Evolutionary conservation across 306 rosid genomes (phyloP), one percentile per base, ranked within the genome.

Genomic region (Medicago ruthenica): DNA sequence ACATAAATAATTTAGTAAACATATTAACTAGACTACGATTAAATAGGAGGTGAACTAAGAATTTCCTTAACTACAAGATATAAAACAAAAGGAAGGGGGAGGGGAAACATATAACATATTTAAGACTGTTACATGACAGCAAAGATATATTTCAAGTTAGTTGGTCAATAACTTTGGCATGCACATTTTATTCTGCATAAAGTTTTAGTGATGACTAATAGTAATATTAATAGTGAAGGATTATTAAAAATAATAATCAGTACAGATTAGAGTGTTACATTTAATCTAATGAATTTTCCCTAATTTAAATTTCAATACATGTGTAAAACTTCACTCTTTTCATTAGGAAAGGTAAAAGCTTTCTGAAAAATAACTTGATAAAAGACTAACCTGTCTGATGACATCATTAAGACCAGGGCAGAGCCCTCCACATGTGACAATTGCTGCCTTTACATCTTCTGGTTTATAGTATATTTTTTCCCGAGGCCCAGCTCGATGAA

Each of bases 331-430:
- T 79, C 45, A 59, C 17, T 50, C 22, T 67, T 59, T 51, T 62
- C 31, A 66, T n/a, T 48, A 42, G 15, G 60, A 58, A 66, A 67
- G 36, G 17, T n/a, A 3, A 50, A 61, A 73, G 57, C 22, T 24
- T 73, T 67, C 2, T 39, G 41, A 36, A 75, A 77, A 54, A 39
- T 36, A 81, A 50, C 21, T 16, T 70, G 15, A 85, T 61, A 20
- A 67, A 21, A 79, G 72, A 74, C 86, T 80, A 64, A 96, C 99
- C 91, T 96, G 99, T 88, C 99, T 87, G 75, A 96, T 96, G 71
- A 96, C 99, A 70, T 96, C 99, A 77, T 96, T 96, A 51, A 96
- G 98, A 83, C 99, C 99, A 80, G 99, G 99, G 80, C 99, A 96
- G 67, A 96, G 99, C 61, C 99, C 99, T 63, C 99, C 99, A 74